Base-by-base conservation (phyloP, 2,329 filamentous ascomycete species). In the Venturiaceae sp. region DNA sequence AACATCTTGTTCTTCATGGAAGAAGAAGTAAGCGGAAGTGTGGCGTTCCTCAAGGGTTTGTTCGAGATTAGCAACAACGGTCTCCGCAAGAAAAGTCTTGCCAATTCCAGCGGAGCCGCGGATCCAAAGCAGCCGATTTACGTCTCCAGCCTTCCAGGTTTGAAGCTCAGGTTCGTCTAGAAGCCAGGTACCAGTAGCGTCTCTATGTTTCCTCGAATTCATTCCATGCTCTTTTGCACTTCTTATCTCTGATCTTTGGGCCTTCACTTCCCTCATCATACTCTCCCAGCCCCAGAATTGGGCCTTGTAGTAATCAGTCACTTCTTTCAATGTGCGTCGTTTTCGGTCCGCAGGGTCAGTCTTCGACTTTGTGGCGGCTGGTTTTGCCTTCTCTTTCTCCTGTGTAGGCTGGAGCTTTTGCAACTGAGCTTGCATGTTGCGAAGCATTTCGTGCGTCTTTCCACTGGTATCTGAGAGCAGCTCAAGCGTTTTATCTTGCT, bases 1-100 rank as follows among this genome's bases (percentile, higher is more conserved):
- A 28, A 61, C 63, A 6, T 61, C 44, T 3, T 64, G 55, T 19
- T 69, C 68, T 41, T 71, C 68, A 0, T 68, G 65, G 34, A 71
- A 72, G 53, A 70, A 72, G 53, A 69, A 72, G 3, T 61, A 60
- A 0, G 65, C 65, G 9, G 64, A 67, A 0, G 64, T 68, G 19
- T 61, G 61, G 64, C 66, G 23, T 60, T 60, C 1, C 57, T 52
- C 0, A 63, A 26, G n/a, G 67, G 62, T 0, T 62, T 60, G 16
- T 19, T 52, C 44, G 14, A 41, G 16, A 9, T 58, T n/a, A 33
- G 13, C 9, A 13, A 33, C 28, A 28, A 53, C 32, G 19, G 32
- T 19, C 19, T 53, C 21, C 30, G 66, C 69, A 0, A 72, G 50
- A 9, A 68, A 65, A 16, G 67, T 70, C 33, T 73, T 73, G 0